Percentiles rank a stretch among this genome's conserved stretches.
Evolutionary conservation across 2,329 filamentous ascomycete genomes (phyloP).

Genomic region (Chaetomium strumarium): DNA sequence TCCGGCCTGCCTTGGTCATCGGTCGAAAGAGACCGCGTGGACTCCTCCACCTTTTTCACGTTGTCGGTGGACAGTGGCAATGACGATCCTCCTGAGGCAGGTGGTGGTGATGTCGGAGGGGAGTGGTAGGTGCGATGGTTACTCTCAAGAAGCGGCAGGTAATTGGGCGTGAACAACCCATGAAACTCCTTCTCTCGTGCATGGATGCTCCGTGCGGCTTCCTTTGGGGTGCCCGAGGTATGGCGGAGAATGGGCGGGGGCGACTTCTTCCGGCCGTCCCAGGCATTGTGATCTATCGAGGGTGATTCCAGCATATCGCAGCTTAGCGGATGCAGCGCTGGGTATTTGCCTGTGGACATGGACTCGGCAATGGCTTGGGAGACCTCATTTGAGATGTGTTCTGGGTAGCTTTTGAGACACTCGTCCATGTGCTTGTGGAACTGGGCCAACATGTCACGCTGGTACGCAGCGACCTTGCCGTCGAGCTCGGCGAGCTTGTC

Average conservation of each 20-base stretch:
- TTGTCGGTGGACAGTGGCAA: slow-evolving; percentile 16
- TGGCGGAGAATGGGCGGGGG: slow-evolving; percentile 38
- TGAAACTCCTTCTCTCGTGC: slow-evolving; percentile 55
- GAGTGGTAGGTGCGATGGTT: slow-evolving; percentile 25
- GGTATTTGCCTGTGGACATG: slow-evolving; percentile 35
- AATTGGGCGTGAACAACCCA: slow-evolving; percentile 58
- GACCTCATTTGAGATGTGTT: slow-evolving; percentile 42
- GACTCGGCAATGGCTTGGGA: slow-evolving; percentile 41
- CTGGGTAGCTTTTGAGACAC: slow-evolving; percentile 43
- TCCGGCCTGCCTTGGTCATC: slow-evolving; percentile 17
- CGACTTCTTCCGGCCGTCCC: slow-evolving; percentile 29
- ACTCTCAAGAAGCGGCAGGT: slow-evolving; percentile 55
- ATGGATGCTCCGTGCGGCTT: slow-evolving; percentile 41
- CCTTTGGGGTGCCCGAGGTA: slow-evolving; percentile 33
- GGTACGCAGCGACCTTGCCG: slow-evolving; percentile 50
- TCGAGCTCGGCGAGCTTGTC: slow-evolving; percentile 52
- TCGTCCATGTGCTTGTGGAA: slow-evolving; percentile 50
- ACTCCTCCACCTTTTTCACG: slow-evolving; percentile 17
- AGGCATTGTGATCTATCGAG: slow-evolving; percentile 13
- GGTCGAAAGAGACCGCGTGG: slow-evolving; percentile 5
- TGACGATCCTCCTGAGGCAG: slow-evolving; percentile 2
- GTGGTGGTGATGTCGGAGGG: slow-evolving; percentile 23
- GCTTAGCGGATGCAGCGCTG: slow-evolving; percentile 35
- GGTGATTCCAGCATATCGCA: slow-evolving; percentile 27
- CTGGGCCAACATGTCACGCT: slow-evolving; percentile 50